Evolutionary conservation across 345 rosid genomes (phyloP), one percentile per base, ranked within the genome.

Genomic region (Limnanthes douglasii): DNA sequence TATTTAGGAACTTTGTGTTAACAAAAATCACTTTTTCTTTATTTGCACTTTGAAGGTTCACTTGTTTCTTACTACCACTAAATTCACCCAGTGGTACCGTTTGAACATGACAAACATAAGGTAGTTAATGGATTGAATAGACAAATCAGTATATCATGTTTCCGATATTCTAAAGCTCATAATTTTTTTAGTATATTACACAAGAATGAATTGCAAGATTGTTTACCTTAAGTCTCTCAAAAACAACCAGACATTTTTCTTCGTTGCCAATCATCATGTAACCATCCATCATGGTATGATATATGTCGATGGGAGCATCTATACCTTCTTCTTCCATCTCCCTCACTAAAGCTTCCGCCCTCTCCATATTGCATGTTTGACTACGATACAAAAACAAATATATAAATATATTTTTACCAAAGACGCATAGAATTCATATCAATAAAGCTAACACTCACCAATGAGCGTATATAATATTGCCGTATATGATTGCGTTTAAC

Each of bases 261-360:
- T 72, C 98, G 55, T 76, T 65, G 22, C 70, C 62, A 51, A 77
- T 59, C 70, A 66, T 79, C 19, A 92, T 77, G 51, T 90, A 90
- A 13, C 98, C 98, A 54, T 84, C 86, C 92, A 90, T 90, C 98
- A 90, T 79, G n/a, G 84, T 79, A 44, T 90, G 92, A 55, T 90
- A 90, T 36, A 84, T 70, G 37, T 74, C 84, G 41, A 84, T 68
- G 18, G 92, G 90, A 53, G 98, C 95, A 46, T 79, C 95, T 20
- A 84, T 79, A 35, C 95, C 98, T 54, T 90, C 94, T 62, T 79
- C 95, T 57, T 90, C 95, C 95, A 83, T 79, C 62, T 83, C 84
- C 46, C 86, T 79, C 29, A 79, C 95, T 50, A 90, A 62, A 42
- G 61, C 81, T 67, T 90, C 92, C 26, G 94, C 95, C 45, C 59